Evolutionary conservation across 805 yeast species (phyloP).

Genomic region (Kodamaea kakaduensis): DNA sequence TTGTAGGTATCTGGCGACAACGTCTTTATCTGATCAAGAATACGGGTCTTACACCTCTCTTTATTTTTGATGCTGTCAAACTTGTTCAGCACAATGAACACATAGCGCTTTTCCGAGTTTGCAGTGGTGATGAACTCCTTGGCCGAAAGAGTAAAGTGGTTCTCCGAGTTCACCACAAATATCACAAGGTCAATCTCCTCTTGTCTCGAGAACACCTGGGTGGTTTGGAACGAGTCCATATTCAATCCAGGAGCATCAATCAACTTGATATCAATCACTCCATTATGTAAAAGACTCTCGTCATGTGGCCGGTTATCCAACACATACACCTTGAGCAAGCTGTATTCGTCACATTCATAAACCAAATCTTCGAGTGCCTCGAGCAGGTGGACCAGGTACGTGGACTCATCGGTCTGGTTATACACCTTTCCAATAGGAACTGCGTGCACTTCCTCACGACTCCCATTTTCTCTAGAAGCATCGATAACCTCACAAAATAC

Average conservation of each 20-base stretch:
- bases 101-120: conserved; percentile 84
- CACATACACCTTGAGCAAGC: conserved; percentile 75
- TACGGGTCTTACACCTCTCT: conserved; percentile 68
- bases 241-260: conserved; percentile 98
- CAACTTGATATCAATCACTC: conserved; percentile 84
- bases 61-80: conserved; percentile 85
- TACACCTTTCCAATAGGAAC: conserved; percentile 57
- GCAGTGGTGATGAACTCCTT: conserved; percentile 89
- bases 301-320: conserved; percentile 67
- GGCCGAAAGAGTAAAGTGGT: conserved; percentile 91
- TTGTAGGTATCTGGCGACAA: conserved; percentile 90
- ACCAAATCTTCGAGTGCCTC: conserved; percentile 65
- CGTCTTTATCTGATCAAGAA: conserved; percentile 78
- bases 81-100: conserved; percentile 90
- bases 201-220: conserved; percentile 91
- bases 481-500: conserved; percentile 95
- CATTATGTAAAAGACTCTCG: conserved; percentile 75
- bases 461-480: conserved; percentile 62
- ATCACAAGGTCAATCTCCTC: conserved; percentile 96
- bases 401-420: conserved; percentile 52
- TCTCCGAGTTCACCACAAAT: conserved; percentile 94
- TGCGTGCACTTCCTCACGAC: conserved; percentile 91
- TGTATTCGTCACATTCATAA: conserved; percentile 64
- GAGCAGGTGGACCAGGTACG: conserved; percentile 57
- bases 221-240: conserved; percentile 88